phyloP scores from a whole-genome alignment of 352 stramenopile species.

The Phytophthora sojae region DNA sequence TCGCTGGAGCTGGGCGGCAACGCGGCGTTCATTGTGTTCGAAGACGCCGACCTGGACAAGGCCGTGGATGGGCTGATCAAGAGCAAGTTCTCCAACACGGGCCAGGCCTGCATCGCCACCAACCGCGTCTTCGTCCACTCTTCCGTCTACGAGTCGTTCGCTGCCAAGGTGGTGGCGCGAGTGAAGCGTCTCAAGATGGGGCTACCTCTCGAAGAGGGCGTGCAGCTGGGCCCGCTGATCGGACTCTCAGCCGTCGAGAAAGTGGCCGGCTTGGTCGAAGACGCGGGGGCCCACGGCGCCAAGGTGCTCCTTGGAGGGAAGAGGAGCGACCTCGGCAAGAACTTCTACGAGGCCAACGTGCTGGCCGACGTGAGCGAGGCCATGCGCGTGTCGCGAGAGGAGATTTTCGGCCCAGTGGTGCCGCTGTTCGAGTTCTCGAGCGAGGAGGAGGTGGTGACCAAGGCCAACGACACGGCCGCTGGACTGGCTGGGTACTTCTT shows the following conservation, averaged over 20 bases:
- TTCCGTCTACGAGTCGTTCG: slow-evolving; percentile 93
- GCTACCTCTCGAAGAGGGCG: slow-evolving; percentile 69
- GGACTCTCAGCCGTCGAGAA: slow-evolving; percentile 89
- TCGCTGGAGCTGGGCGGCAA: slow-evolving; percentile 91
- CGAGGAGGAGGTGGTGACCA: slow-evolving; percentile 94
- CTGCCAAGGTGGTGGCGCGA: slow-evolving; percentile 62
- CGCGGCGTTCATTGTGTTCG: slow-evolving; percentile 91
- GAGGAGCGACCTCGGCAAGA: slow-evolving; percentile 59
- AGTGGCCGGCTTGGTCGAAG: slow-evolving; percentile 79
- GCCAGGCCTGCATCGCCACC: slow-evolving; percentile 83
- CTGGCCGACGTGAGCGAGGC: slow-evolving; percentile 79
- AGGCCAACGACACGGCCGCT: slow-evolving; percentile 91
- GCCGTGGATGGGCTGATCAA: slow-evolving; percentile 79
- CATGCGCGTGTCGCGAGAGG: slow-evolving; percentile 90
- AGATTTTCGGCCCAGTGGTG: slow-evolving; percentile 97
- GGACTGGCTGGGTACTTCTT: slow-evolving; percentile 96
- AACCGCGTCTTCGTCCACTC: slow-evolving; percentile 95
- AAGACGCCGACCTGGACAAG: slow-evolving; percentile 80
- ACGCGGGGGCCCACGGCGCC: slow-evolving; percentile 91
- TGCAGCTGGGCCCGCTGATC: slow-evolving; percentile 95
- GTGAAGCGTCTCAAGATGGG: slow-evolving; percentile 88
- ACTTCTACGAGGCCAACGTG: slow-evolving; percentile 96
- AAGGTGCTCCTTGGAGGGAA: slow-evolving; percentile 83
- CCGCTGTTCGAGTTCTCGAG: slow-evolving; percentile 92
- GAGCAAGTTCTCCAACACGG: slow-evolving; percentile 88